These are phyloP conservation scores for Diplotaxis tenuifolia DNA, from an alignment of 345 rosid species.

Conservation along the genomic window DNA sequence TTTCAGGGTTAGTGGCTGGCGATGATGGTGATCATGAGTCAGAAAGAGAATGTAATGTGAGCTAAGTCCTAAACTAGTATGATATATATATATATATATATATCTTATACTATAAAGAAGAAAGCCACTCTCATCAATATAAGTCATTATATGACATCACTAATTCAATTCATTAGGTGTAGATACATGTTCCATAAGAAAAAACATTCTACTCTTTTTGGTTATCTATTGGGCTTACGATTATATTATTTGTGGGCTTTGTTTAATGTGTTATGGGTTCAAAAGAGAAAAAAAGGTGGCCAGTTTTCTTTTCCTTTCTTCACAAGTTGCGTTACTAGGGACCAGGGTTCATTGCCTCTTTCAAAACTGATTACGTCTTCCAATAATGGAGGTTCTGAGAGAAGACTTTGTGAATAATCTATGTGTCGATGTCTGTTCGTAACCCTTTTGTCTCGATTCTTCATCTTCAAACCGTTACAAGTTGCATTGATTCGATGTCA, in stretches of 20 bases:
- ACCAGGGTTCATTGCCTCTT: not conserved
- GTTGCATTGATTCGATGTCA: not conserved
- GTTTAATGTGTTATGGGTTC: not conserved
- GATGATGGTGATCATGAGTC: constrained; percentile 16
- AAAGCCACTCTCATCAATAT: no score
- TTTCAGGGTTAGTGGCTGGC: constrained; percentile 18
- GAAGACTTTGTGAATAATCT: no score
- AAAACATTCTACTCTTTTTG: no score
- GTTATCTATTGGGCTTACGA: no score
- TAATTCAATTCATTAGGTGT: no score
- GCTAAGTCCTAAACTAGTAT: constrained; percentile 9
- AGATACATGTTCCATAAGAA: no score
- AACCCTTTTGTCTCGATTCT: not conserved
- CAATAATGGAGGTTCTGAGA: not conserved
- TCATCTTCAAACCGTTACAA: not conserved
- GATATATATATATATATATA: not conserved
- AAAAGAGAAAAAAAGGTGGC: not conserved
- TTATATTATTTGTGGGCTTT: not conserved
- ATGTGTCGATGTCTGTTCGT: no score
- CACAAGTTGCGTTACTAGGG: no score
- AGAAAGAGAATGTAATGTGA: constrained; percentile 35
- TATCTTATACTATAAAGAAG: no score
- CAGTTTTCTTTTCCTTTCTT: not conserved
- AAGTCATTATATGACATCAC: no score
- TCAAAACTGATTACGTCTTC: not conserved